Conservation (phyloP, 2,329 filamentous ascomycete genomes). For the Akanthomyces muscarius region DNA sequence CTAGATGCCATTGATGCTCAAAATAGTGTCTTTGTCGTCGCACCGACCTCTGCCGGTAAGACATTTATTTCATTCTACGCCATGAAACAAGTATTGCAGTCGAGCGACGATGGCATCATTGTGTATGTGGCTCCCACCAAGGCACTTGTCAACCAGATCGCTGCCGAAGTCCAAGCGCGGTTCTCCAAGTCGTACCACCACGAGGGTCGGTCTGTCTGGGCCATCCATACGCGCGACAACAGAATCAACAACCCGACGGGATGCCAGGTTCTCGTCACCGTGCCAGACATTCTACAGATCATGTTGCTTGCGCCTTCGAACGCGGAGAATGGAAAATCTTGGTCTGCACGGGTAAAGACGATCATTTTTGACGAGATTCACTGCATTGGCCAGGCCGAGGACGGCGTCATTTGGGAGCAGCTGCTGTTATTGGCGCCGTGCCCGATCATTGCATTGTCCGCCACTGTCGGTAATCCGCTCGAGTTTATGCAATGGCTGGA, state of each 20-base stretch:
- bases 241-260: constrained; percentile 68
- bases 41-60: constrained; percentile 75
- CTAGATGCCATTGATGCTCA: constrained; percentile 68
- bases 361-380: constrained; percentile 85
- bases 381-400: constrained; percentile 71
- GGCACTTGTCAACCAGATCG: constrained; percentile 78
- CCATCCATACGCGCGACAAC: constrained; percentile 72
- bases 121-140: constrained; percentile 81
- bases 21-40: constrained; percentile 69
- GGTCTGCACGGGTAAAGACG: constrained; percentile 64
- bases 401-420: constrained; percentile 76
- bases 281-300: constrained; percentile 74
- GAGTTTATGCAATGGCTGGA: constrained; percentile 68
- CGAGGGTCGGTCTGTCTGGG: constrained; percentile 67
- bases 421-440: constrained; percentile 69
- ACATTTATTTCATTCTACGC: constrained; percentile 84
- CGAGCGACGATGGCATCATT: constrained; percentile 64
- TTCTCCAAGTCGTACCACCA: constrained; percentile 64
- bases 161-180: constrained; percentile 70
- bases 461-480: constrained; percentile 71
- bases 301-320: constrained; percentile 67
- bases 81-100: constrained; percentile 70
- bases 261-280: constrained; percentile 73
- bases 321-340: constrained; percentile 49
- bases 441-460: constrained; percentile 74